Conservation (phyloP, 116 monocot genomes). For the Zostera marina region DNA sequence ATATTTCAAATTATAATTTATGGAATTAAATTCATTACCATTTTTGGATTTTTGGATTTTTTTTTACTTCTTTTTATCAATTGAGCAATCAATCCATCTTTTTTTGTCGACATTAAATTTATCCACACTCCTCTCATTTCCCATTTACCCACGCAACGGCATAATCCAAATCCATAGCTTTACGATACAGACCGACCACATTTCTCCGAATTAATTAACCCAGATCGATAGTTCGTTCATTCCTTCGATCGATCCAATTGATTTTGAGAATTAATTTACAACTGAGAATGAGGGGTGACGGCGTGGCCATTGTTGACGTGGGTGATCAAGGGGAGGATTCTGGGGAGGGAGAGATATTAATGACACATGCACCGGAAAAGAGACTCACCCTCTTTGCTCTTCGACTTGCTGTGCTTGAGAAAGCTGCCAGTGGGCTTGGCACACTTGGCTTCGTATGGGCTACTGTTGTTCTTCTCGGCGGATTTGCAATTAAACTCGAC, state of each 20-base stretch:
- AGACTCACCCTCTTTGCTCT: slow-evolving; percentile 21
- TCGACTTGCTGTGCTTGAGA: slow-evolving; percentile 17
- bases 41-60: too few species aligned
- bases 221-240: too few species aligned
- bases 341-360: not conserved
- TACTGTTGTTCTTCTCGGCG: slow-evolving; percentile 62
- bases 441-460: slow-evolving; percentile 67
- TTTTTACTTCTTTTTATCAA: too few species aligned
- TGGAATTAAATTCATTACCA: too few species aligned
- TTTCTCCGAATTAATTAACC: too few species aligned
- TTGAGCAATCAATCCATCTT: too few species aligned
- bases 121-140: not conserved
- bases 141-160: not conserved
- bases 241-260: too few species aligned
- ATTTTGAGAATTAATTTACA: too few species aligned
- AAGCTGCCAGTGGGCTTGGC: slow-evolving; percentile 47
- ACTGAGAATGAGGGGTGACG: not conserved
- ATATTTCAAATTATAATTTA: too few species aligned
- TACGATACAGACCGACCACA: too few species aligned
- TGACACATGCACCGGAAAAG: slow-evolving; percentile 10
- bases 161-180: too few species aligned
- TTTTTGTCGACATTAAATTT: too few species aligned
- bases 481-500: slow-evolving; percentile 41
- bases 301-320: not conserved
- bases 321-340: not conserved